These are phyloP conservation scores for Dictyostelium intermedium DNA, from an alignment of 78 protist genomes.

Conservation along the genomic window DNA sequence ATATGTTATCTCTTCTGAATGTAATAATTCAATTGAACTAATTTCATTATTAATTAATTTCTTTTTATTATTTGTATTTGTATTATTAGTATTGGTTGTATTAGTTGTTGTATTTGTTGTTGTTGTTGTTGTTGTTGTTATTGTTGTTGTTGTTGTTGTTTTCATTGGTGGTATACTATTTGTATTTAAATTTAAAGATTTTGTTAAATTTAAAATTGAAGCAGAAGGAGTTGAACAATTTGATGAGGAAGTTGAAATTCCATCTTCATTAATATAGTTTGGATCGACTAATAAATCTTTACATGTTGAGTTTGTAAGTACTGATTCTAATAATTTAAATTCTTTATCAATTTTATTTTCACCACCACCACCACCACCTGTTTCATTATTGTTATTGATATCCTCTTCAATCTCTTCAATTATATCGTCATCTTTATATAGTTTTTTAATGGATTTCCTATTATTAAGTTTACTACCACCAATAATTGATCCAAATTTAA, in stretches of 20 bases:
- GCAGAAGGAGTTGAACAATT: background rate
- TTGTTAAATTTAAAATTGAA: background rate
- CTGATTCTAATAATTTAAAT: conserved; percentile 27
- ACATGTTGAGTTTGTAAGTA: conserved; percentile 11
- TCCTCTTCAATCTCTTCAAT: background rate
- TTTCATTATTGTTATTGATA: background rate
- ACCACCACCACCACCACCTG: background rate
- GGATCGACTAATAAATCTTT: background rate
- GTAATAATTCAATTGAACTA: background rate
- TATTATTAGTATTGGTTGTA: background rate
- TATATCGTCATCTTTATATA: background rate
- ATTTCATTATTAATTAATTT: background rate
- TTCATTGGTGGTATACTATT: background rate
- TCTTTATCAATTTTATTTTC: conserved; percentile 1
- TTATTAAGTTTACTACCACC: background rate
- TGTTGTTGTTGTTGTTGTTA: background rate
- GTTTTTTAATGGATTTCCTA: background rate
- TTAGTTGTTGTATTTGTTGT: background rate
- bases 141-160: background rate
- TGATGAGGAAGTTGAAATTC: background rate
- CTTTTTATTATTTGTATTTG: background rate
- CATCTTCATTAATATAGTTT: background rate
- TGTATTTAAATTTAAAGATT: background rate
- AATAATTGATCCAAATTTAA: too few relatives aligned
- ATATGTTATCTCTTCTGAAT: background rate